Evolutionary conservation across 495 filamentous ascomycete genomes (phyloP), one percentile per base, ranked within the genome.

Genomic region (Aspergillus ellipticus): DNA sequence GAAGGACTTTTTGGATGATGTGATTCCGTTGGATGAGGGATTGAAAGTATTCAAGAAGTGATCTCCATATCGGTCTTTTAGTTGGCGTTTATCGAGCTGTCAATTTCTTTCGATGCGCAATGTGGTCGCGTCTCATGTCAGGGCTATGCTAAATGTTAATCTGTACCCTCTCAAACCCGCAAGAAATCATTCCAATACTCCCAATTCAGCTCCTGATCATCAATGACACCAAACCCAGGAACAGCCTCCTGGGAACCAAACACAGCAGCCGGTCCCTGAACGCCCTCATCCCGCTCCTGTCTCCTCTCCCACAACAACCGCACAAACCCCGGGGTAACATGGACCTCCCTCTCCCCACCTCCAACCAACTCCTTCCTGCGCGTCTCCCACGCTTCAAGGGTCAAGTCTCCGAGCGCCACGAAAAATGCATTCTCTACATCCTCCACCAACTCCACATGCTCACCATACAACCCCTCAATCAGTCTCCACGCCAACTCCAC

Each of bases 321-420:
- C 4, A 49, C 26, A 17, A 49, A 49, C 22, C n/a, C 13, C 6
- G 47, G 47, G 24, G 47, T 49, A 3, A 6, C 24, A 15, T 11
- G 4, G 15, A n/a, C 20, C 4, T 16, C 46, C 21, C 6, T 15
- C 13, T 2, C 33, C 9, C 33, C 2, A 35, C 33, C 13, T 8
- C 20, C 21, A 9, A 15, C 21, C 21, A 49, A 16, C 46, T 28
- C 20, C 9, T 49, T 29, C 22, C 46, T 49, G 4, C 69, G 74
- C 6, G 79, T 77, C 19, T 77, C 74, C 80, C 80, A 83, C 15
- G 79, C 79, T 49, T 79, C 80, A 49, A 82, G 63, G 47, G 80
- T 74, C 42, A 76, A 71, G 33, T 69, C 57, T 21, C 75, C 76
- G 47, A 82, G 77, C 1, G 75, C 75, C 26, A 78, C 71, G 58